Conservation (phyloP, 1,284 basidiomycete genomes). For the Ganoderma meredithae region DNA sequence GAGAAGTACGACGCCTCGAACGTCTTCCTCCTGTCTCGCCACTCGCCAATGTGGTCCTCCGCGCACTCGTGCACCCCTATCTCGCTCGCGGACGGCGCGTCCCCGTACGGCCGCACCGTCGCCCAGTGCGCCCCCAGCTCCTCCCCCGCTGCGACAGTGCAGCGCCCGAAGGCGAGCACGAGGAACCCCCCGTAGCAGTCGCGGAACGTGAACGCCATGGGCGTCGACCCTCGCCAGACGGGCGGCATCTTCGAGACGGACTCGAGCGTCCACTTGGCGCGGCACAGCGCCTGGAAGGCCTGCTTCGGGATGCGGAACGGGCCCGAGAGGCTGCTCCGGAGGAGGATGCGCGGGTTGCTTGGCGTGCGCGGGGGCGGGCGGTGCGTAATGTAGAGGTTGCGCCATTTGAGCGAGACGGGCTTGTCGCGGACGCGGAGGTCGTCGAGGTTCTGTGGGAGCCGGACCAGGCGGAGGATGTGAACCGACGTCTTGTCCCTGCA, state of each 20-base stretch:
- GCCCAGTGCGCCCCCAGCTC: conserved; percentile 4
- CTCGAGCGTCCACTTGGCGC: conserved; percentile 4
- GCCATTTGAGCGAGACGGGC: not conserved
- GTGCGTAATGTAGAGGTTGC: conserved; percentile 8
- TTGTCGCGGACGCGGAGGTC: not conserved
- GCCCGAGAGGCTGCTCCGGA: not conserved
- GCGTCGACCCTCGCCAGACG: not conserved
- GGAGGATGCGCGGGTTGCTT: conserved; percentile 7
- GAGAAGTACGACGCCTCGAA: conserved; percentile 9
- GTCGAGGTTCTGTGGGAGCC: not conserved
- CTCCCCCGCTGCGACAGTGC: not conserved
- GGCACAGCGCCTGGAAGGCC: conserved; percentile 2
- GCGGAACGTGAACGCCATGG: conserved; percentile 3
- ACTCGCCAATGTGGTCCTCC: conserved; percentile 11
- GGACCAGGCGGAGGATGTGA: conserved; percentile 4
- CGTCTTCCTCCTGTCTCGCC: conserved; percentile 8
- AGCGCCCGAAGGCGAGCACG: not conserved
- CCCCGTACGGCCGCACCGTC: conserved; percentile 2
- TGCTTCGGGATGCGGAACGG: conserved; percentile 12
- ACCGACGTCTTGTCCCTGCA: not conserved
- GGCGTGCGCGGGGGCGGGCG: conserved; percentile 5
- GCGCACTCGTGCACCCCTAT: not conserved
- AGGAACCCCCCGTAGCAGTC: conserved; percentile 5
- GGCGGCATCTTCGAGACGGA: conserved; percentile 2
- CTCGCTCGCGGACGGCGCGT: not conserved